Conservation (phyloP, 805 yeast species). For the Torulaspora delbrueckii region DNA sequence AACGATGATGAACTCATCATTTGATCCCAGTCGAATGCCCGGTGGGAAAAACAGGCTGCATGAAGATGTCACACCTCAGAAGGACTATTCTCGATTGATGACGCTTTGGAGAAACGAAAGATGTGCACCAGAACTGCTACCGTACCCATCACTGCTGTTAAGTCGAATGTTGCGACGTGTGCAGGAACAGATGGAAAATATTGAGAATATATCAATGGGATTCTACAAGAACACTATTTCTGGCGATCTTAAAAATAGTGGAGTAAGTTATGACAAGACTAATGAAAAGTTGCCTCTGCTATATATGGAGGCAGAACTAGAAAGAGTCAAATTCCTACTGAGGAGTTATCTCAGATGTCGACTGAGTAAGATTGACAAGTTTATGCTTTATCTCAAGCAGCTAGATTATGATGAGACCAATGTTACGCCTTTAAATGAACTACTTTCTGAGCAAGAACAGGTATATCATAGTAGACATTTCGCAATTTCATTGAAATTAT, state of each 20-base stretch:
- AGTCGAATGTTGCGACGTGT: conserved; percentile 54
- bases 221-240: conserved; percentile 43
- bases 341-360: conserved; percentile 78
- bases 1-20: conserved; percentile 22
- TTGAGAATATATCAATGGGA: conserved; percentile 75
- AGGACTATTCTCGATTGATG: conserved; percentile 38
- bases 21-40: conserved; percentile 11
- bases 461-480: conserved; percentile 67
- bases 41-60: conserved; percentile 1
- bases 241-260: conserved; percentile 3
- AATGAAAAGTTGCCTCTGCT: conserved; percentile 62
- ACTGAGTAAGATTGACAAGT: conserved; percentile 67
- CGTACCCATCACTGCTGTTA: conserved; percentile 60
- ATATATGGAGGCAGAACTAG: conserved; percentile 87
- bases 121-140: conserved; percentile 79
- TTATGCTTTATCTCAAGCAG: conserved; percentile 53
- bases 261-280: conserved; percentile 3
- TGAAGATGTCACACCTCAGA: conserved; percentile 15
- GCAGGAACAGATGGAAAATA: conserved; percentile 64
- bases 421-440: conserved; percentile 19
- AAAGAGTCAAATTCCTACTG: conserved; percentile 76
- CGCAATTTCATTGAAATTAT: conserved; percentile 56
- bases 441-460: conserved; percentile 55
- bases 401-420: conserved; percentile 31
- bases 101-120: conserved; percentile 80